These are phyloP conservation scores for Phytophthora rubi DNA, from an alignment of 352 stramenopile genomes.

Conservation along the genomic window DNA sequence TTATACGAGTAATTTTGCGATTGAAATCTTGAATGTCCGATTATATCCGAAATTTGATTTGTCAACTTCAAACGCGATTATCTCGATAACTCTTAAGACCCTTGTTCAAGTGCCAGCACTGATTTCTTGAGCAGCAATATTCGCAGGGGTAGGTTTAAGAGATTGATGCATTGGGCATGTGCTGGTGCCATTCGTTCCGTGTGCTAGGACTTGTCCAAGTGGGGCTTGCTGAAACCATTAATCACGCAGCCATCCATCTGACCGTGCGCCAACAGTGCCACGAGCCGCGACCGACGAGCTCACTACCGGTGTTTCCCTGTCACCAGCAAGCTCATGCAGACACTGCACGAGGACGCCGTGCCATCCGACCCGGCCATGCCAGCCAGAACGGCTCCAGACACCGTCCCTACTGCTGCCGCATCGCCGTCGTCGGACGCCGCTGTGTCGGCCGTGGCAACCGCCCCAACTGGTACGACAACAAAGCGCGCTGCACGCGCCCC, in stretches of 20 bases:
- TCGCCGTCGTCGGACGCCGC: neutral
- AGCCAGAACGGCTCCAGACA: neutral
- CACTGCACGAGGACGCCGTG: neutral
- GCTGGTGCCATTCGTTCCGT: neutral
- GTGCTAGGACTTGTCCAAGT: neutral
- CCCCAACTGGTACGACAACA: neutral
- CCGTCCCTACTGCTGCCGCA: neutral
- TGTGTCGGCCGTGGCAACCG: neutral
- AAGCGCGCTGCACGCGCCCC: neutral
- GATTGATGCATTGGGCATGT: neutral
- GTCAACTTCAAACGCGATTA: no score
- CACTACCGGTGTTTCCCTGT: neutral
- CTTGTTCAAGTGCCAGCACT: slow-evolving; percentile 1
- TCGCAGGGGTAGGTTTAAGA: neutral
- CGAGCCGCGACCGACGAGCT: neutral
- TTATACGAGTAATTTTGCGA: no score
- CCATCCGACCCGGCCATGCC: neutral
- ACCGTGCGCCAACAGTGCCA: neutral
- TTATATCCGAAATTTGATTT: no score
- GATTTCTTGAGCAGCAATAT: neutral
- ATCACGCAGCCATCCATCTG: neutral
- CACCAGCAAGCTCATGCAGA: neutral
- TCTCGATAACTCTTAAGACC: no score
- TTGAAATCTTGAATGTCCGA: no score
- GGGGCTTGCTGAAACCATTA: neutral